Base-by-base conservation (phyloP, 345 rosid species). In the Ceriops decandra region DNA sequence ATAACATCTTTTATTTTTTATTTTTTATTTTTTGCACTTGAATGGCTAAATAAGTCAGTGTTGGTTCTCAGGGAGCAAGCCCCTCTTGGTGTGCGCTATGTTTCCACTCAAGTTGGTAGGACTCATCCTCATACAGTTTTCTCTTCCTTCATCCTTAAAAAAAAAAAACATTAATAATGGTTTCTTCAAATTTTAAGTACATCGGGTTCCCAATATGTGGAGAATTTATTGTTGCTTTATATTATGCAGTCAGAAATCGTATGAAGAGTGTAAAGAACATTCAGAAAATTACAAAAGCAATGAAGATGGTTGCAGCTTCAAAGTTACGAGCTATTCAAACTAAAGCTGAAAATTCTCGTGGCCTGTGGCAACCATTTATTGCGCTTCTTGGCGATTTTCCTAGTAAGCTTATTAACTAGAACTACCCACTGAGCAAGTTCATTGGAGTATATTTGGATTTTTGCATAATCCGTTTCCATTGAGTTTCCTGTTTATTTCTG, bases 261-360 rank as follows among this genome's bases (percentile, higher is more conserved):
- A 95, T 95, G 99, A 95, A 95, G 92, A 95, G 99, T 90, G 87
- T 95, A 26, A 92, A 83, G 85, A 95, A 90, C 76, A 95, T 95
- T 76, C 97, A 95, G 77, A 95, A 95, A 76, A 95, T 95, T 74
- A 95, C 97, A 7, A 95, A 95, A 87, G 99, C 99, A 27, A 95
- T 95, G 99, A 95, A 95, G 91, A 95, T 95, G 99, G 99, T 95
- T 87, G 98, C 99, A 66, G 99, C 99, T 72, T 95, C 98, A 10
- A 95, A 95, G 89, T 82, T 95, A 28, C 86, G 98, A 60, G 90
- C 86, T 59, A 82, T 95, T 80, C 97, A 92, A 84, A 69, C 68
- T 59, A 87, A 71, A 83, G 78, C 99, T 59, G 98, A 92, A 82
- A 95, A 92, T 77, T 95, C 99, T 31, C 99, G 98, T 80, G 98